Percentiles rank a stretch among this genome's conserved stretches.
These are phyloP conservation scores for Paratinospora sagittata DNA, from an alignment of 164 flowering plant species.

Conservation along the genomic window DNA sequence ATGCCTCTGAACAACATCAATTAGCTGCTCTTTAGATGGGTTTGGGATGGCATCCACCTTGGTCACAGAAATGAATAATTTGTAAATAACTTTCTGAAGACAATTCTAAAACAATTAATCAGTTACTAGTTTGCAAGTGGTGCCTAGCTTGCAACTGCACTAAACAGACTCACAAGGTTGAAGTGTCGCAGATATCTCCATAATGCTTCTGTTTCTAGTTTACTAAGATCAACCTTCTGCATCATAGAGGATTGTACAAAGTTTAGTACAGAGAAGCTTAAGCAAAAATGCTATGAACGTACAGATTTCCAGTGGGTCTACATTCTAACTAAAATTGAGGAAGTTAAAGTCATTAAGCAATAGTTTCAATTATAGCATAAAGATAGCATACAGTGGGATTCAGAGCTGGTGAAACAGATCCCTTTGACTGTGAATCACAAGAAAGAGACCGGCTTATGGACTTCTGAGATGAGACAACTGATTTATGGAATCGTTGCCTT, in stretches of 20 bases:
- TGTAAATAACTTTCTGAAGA: neutral
- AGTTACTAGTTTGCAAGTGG: neutral
- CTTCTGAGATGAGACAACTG: constrained; percentile 63
- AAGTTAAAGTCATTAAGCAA: neutral
- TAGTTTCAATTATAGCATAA: neutral
- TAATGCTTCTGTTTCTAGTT: constrained; percentile 75
- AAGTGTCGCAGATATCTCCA: constrained; percentile 94
- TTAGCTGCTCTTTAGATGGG: too few relatives aligned
- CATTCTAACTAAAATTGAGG: neutral
- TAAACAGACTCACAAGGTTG: constrained; percentile 66
- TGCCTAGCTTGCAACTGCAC: too few relatives aligned
- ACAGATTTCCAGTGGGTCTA: neutral
- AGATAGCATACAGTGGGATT: constrained; percentile 40
- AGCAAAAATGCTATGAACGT: neutral
- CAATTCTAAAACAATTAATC: neutral
- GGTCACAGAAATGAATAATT: neutral
- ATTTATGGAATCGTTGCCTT: constrained; percentile 59
- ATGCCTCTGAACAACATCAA: constrained; percentile 88
- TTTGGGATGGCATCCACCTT: constrained; percentile 75
- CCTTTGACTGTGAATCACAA: constrained; percentile 72
- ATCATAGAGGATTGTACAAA: constrained; percentile 1
- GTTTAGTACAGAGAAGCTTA: neutral
- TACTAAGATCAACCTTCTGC: constrained; percentile 89
- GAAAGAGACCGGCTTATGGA: constrained; percentile 66
- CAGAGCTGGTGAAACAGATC: constrained; percentile 48